phyloP scores from a whole-genome alignment of 1,284 basidiomycete species.

The Cystobasidiaceae sp. region DNA sequence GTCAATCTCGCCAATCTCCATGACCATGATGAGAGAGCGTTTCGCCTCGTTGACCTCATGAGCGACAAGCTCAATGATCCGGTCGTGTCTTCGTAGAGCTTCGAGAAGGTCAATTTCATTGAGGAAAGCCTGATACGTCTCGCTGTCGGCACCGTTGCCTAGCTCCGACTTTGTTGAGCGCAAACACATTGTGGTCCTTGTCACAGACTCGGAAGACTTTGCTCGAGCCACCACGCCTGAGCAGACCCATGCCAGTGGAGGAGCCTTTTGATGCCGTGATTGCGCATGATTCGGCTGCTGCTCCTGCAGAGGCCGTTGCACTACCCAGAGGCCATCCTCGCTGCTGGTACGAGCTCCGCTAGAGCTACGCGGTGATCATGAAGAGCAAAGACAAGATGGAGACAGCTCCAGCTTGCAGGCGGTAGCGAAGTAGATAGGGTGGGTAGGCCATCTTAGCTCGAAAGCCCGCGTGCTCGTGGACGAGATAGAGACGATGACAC shows the following conservation, averaged over 20 bases:
- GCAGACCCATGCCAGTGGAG: conserved; percentile 66
- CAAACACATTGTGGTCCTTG: conserved; percentile 67
- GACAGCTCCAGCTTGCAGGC: too few species aligned
- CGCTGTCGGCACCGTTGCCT: conserved; percentile 69
- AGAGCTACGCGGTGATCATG: too few species aligned
- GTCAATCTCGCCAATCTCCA: conserved; percentile 91
- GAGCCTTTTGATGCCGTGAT: neutral
- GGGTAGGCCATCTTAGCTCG: too few species aligned
- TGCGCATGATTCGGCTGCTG: conserved; percentile 14
- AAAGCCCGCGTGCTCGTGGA: too few species aligned
- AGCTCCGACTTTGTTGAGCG: conserved; percentile 82
- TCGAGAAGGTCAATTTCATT: conserved; percentile 87
- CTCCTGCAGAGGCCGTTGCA: conserved; percentile 6
- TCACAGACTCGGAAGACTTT: conserved; percentile 84
- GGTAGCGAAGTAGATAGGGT: too few species aligned
- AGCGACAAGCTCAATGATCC: conserved; percentile 83
- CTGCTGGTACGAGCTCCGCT: too few species aligned
- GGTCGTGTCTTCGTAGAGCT: conserved; percentile 75
- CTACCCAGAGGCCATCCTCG: too few species aligned
- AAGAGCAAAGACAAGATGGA: too few species aligned
- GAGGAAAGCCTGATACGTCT: conserved; percentile 84
- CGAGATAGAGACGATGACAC: too few species aligned
- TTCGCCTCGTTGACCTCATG: conserved; percentile 61
- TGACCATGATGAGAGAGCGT: conserved; percentile 61
- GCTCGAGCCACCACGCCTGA: conserved; percentile 89